These are phyloP conservation scores for Favolaschia claudopus DNA, from an alignment of 768 basidiomycete species.

Conservation along the genomic window DNA sequence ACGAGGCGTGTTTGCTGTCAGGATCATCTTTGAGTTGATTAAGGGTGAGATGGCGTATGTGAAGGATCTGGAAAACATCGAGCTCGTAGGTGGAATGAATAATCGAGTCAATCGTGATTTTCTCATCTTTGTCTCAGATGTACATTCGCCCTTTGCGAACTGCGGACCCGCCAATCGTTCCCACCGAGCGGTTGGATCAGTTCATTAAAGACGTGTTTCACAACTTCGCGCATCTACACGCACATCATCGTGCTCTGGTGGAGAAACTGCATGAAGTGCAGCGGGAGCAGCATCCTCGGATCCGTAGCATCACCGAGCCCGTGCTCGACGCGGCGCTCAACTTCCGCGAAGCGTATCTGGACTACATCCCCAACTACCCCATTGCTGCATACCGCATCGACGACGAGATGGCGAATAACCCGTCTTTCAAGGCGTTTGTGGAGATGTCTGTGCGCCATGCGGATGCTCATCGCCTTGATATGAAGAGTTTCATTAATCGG, in stretches of 20 bases:
- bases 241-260: slow-evolving; percentile 78
- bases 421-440: slow-evolving; percentile 81
- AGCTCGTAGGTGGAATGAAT: slow-evolving; percentile 56
- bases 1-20: slow-evolving; percentile 39
- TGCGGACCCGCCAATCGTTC: slow-evolving; percentile 80
- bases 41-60: slow-evolving; percentile 97
- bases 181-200: slow-evolving; percentile 68
- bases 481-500: slow-evolving; percentile 93
- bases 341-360: slow-evolving; percentile 92
- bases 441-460: slow-evolving; percentile 73
- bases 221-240: slow-evolving; percentile 80
- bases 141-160: slow-evolving; percentile 79
- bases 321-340: slow-evolving; percentile 90
- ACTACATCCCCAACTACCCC: slow-evolving; percentile 93
- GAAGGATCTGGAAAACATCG: slow-evolving; percentile 88
- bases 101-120: not conserved
- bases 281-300: slow-evolving; percentile 83
- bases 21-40: slow-evolving; percentile 93
- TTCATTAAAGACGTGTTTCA: slow-evolving; percentile 92
- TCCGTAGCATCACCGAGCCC: slow-evolving; percentile 82
- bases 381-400: slow-evolving; percentile 89
- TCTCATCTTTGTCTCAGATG: slow-evolving; percentile 57
- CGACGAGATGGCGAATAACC: slow-evolving; percentile 85
- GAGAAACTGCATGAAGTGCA: slow-evolving; percentile 87
- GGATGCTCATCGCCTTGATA: slow-evolving; percentile 82